phyloP scores from a whole-genome alignment of 192 early-diverging fungal genomes.

The Physocladia obscura region DNA sequence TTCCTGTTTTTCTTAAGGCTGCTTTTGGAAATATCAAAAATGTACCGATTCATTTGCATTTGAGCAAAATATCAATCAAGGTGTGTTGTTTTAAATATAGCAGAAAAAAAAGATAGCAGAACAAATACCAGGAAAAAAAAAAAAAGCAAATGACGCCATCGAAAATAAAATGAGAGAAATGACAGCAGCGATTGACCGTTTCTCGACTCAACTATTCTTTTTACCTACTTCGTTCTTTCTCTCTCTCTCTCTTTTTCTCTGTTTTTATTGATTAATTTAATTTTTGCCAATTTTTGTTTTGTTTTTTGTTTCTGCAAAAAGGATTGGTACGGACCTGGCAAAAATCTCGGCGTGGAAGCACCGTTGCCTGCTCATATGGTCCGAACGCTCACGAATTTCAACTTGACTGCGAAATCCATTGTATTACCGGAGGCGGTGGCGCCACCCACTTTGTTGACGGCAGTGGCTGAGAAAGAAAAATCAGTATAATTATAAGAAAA shows the following conservation, averaged over 20 bases:
- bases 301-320: not conserved
- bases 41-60: slow-evolving; percentile 47
- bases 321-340: slow-evolving; percentile 29
- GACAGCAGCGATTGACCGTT: no score
- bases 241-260: not conserved
- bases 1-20: slow-evolving; percentile 6
- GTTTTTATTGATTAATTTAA: not conserved
- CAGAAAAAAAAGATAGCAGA: no score
- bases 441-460: no score
- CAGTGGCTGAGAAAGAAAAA: no score
- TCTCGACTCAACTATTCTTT: no score
- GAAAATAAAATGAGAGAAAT: no score
- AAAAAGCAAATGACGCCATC: no score
- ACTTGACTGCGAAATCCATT: no score
- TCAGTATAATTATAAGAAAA: no score
- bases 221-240: no score
- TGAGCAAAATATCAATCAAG: slow-evolving; percentile 33
- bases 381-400: slow-evolving; percentile 14
- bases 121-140: no score
- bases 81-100: not conserved
- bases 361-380: slow-evolving; percentile 17
- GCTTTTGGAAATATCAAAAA: slow-evolving; percentile 29
- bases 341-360: slow-evolving; percentile 4
- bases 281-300: not conserved
- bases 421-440: no score